Percentiles rank a stretch among this genome's conserved stretches.
Evolutionary conservation across 2,329 filamentous ascomycete genomes (phyloP).

Genomic region (Cytospora piceicola): DNA sequence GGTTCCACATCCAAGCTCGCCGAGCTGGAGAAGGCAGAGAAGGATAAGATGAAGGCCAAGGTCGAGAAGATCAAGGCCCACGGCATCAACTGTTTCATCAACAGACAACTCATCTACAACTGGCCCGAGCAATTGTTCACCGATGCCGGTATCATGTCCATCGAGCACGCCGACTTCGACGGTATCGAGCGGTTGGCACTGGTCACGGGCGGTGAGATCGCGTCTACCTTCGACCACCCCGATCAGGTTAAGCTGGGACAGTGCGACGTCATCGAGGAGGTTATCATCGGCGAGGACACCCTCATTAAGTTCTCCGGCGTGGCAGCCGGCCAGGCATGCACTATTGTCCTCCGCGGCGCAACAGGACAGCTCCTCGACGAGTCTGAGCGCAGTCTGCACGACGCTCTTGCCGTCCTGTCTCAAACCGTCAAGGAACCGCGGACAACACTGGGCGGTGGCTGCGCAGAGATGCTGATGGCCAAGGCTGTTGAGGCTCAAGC

Average conservation of each 20-base stretch:
- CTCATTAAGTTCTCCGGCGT: slow-evolving; percentile 97
- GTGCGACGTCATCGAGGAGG: slow-evolving; percentile 94
- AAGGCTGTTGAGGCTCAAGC: slow-evolving; percentile 95
- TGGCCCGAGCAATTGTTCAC: slow-evolving; percentile 99
- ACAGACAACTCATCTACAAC: slow-evolving; percentile 99
- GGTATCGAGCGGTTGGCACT: slow-evolving; percentile 93
- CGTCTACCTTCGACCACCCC: slow-evolving; percentile 96
- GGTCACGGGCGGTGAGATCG: slow-evolving; percentile 95
- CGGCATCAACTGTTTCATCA: slow-evolving; percentile 99
- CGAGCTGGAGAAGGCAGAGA: slow-evolving; percentile 97
- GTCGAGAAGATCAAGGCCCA: slow-evolving; percentile 98
- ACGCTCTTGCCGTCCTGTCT: slow-evolving; percentile 92
- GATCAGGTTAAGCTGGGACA: slow-evolving; percentile 95
- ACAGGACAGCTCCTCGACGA: slow-evolving; percentile 97
- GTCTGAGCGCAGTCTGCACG: slow-evolving; percentile 92
- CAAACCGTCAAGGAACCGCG: slow-evolving; percentile 95
- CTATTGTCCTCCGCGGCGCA: slow-evolving; percentile 92
- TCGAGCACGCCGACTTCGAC: slow-evolving; percentile 98
- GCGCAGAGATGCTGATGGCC: slow-evolving; percentile 98
- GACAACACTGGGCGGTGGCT: slow-evolving; percentile 92
- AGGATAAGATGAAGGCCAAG: slow-evolving; percentile 99
- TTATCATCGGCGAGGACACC: slow-evolving; percentile 97
- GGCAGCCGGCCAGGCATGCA: slow-evolving; percentile 91
- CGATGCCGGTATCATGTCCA: slow-evolving; percentile 96
- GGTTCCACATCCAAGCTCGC: slow-evolving; percentile 94